Evolutionary conservation across 1,284 basidiomycete species (phyloP).

Genomic region (Boletellus deceptivus): DNA sequence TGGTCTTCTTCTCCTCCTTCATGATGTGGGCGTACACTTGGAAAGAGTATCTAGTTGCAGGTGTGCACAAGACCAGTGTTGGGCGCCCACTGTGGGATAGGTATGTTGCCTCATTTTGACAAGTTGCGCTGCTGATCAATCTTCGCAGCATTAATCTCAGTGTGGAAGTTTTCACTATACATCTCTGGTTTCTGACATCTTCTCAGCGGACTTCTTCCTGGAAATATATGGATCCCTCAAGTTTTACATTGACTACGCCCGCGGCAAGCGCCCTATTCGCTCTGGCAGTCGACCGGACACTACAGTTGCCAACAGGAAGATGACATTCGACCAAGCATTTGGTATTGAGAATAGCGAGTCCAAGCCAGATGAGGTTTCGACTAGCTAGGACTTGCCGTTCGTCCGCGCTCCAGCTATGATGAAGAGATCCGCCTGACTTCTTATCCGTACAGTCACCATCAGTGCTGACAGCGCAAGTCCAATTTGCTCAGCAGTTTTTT

Average conservation of each 20-base stretch:
- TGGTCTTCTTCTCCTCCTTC: conserved; percentile 75
- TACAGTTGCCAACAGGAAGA: conserved; percentile 27
- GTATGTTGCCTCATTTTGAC: conserved; percentile 33
- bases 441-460: conserved; percentile 34
- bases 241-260: conserved; percentile 55
- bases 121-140: conserved; percentile 6
- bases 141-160: conserved; percentile 65
- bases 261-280: conserved; percentile 47
- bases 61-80: conserved; percentile 45
- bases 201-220: conserved; percentile 57
- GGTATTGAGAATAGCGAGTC: conserved; percentile 36
- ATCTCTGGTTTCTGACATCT: conserved; percentile 6
- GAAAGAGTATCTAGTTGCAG: conserved; percentile 56
- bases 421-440: conserved; percentile 47
- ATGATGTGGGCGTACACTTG: conserved; percentile 83
- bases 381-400: conserved; percentile 16
- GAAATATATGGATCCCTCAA: conserved; percentile 64
- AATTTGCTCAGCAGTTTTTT: conserved; percentile 1
- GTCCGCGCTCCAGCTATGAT: conserved; percentile 37
- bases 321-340: conserved; percentile 53
- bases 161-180: conserved; percentile 31
- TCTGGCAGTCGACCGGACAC: conserved; percentile 31
- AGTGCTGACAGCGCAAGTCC: neutral
- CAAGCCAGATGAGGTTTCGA: conserved; percentile 5
- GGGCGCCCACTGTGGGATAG: conserved; percentile 73